Conservation (phyloP, 2,329 filamentous ascomycete genomes). For the Penicillium sp. region DNA sequence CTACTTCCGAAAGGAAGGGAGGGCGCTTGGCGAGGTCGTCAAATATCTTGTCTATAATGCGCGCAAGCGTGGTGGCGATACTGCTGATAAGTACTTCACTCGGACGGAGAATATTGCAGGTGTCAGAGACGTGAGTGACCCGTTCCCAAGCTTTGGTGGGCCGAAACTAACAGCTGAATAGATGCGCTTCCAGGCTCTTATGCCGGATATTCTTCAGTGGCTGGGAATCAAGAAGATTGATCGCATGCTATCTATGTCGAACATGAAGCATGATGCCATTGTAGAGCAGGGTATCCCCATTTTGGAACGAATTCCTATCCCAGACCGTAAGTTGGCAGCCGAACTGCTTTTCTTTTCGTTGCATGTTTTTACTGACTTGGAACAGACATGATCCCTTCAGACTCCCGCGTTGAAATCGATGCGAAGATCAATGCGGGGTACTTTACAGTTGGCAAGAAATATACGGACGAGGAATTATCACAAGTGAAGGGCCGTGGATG, state of each 20-base stretch:
- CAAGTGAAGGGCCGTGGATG: background rate
- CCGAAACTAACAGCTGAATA: background rate
- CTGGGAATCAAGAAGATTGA: conserved; percentile 97
- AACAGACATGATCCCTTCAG: background rate
- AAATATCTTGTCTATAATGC: conserved; percentile 70
- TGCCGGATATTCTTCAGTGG: conserved; percentile 98
- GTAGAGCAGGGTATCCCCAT: conserved; percentile 63
- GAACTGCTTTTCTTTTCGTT: background rate
- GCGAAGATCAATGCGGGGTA: background rate
- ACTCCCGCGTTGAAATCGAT: background rate
- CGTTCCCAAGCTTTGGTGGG: too few relatives aligned
- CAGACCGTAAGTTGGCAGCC: background rate
- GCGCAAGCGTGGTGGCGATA: conserved; percentile 41
- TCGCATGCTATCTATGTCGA: conserved; percentile 96
- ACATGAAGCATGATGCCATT: conserved; percentile 57
- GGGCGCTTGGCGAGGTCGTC: conserved; percentile 88
- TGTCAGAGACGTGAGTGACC: background rate
- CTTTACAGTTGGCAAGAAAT: background rate
- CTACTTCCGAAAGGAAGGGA: conserved; percentile 62
- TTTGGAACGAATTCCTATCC: conserved; percentile 65
- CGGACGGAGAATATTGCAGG: conserved; percentile 62
- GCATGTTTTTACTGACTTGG: background rate
- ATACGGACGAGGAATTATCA: background rate
- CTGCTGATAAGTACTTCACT: conserved; percentile 69
- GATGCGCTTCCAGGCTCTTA: conserved; percentile 80